A percentile compares a stretch with the other conserved stretches of the same genome.
Evolutionary conservation across 2,329 filamentous ascomycete genomes (phyloP).

Genomic region (Colletotrichum viniferum): DNA sequence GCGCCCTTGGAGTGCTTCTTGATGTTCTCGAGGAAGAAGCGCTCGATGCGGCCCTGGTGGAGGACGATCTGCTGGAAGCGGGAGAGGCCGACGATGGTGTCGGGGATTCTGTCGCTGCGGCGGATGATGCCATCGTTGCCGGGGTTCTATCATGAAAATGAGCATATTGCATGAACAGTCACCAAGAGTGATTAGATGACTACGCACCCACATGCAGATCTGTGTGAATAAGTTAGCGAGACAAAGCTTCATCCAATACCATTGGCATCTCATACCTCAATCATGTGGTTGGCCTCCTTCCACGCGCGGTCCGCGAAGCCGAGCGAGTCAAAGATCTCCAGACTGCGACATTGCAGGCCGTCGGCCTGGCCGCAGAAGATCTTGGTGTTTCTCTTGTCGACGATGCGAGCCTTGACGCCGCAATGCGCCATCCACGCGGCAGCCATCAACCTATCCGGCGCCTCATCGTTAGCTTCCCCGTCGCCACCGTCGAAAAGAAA

Average conservation of each 20-base stretch:
- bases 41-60: conserved; percentile 74
- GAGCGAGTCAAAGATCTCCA: conserved; percentile 78
- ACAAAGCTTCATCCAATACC: background rate
- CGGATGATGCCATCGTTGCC: conserved; percentile 60
- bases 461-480: background rate
- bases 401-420: conserved; percentile 44
- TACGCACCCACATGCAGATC: conserved; percentile 21
- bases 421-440: conserved; percentile 46
- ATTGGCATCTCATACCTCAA: conserved; percentile 56
- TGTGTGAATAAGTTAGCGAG: background rate
- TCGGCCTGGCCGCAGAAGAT: conserved; percentile 49
- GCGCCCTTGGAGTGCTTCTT: conserved; percentile 51
- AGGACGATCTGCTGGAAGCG: conserved; percentile 70
- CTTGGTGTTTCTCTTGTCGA: conserved; percentile 47
- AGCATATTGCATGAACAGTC: background rate
- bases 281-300: conserved; percentile 71
- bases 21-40: conserved; percentile 68
- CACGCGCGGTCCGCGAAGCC: conserved; percentile 67
- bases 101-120: conserved; percentile 64
- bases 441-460: conserved; percentile 45
- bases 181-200: background rate
- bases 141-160: conserved; percentile 57
- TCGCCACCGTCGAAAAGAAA: background rate
- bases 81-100: conserved; percentile 65
- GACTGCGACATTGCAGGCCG: conserved; percentile 63